phyloP scores from a whole-genome alignment of 345 rosid species.

The Clausena lansium region DNA sequence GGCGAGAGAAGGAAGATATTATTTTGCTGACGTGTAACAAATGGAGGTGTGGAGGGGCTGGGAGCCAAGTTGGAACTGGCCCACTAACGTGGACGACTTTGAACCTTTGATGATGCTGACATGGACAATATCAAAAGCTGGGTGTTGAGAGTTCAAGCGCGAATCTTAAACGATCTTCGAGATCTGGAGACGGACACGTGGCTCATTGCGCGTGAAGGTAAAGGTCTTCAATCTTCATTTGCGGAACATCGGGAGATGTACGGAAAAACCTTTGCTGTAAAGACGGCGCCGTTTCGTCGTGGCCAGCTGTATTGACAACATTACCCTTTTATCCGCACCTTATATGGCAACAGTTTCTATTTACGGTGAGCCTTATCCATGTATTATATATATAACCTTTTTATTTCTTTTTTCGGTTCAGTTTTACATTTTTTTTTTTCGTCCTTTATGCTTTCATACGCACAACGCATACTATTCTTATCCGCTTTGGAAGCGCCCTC shows the following conservation, averaged over 20 bases:
- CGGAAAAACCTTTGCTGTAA: background rate
- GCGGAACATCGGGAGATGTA: background rate
- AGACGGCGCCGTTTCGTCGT: too few species aligned
- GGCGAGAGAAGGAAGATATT: slow-evolving; percentile 35
- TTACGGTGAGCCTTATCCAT: background rate
- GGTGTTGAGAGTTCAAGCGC: slow-evolving; percentile 14
- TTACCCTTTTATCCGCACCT: background rate
- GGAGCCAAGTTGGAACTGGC: slow-evolving; percentile 16
- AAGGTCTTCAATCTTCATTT: slow-evolving; percentile 3
- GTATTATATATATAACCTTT: too few species aligned
- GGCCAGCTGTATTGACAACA: background rate
- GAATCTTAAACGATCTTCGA: slow-evolving; percentile 21
- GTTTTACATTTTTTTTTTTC: background rate
- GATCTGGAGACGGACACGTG: slow-evolving; percentile 34
- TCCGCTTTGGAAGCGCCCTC: too few species aligned
- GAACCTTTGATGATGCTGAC: slow-evolving; percentile 21
- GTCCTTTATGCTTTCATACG: background rate
- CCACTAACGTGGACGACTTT: slow-evolving; percentile 11
- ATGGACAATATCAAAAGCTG: slow-evolving; percentile 53
- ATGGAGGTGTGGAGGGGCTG: slow-evolving; percentile 25
- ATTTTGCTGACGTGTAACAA: slow-evolving; percentile 38
- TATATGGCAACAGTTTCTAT: background rate
- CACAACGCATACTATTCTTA: too few species aligned
- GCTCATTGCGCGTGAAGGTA: background rate
- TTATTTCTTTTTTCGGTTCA: too few species aligned